Evolutionary conservation across 2,329 filamentous ascomycete species (phyloP), one percentile per base, ranked within the genome.

Genomic region (Trichoderma brevicompactum): DNA sequence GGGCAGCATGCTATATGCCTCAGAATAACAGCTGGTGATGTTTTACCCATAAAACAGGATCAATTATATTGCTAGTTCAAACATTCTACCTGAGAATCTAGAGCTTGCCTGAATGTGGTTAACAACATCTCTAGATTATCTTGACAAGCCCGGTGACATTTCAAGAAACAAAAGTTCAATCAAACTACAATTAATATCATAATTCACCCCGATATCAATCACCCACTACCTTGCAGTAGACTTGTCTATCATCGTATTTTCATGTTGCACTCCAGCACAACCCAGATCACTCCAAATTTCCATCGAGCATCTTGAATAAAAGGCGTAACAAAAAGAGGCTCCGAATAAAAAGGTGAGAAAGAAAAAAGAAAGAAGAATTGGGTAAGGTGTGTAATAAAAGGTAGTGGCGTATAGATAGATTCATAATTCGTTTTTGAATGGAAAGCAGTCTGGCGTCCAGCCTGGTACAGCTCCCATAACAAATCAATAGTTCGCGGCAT

Each of bases 381-480:
- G 17, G 6, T 36, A 41, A 19, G 6, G 19, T 12, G 23, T 17
- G 34, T 52, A 15, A 19, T 12, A 34, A 56, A 19, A n/a, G 56
- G 36, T 44, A 38, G 53, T 32, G 32, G 23, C 38, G 23, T 49
- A 17, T 53, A 38, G 19, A 53, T 54, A 38, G n/a, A 7, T 58
- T 63, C 61, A 54, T 66, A 59, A 66, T 40, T 65, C 64, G 52
- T 65, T 15, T 13, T 13, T 41, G 50, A 19, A 38, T 28, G n/a
- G 49, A 41, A 36, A 32, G 32, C 28, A 52, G 43, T 19, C 64
- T 7, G 13, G 44, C 40, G n/a, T 12, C 12, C n/a, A 46, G 32
- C 49, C 54, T n/a, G 58, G 23, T 28, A 38, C 38, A 5, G 9
- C n/a, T 19, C 6, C 54, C 52, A 9, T 23, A 19, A 48, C 15